Conservation (phyloP, 2,329 filamentous ascomycete species). For the Hymenoscyphus scutula region DNA sequence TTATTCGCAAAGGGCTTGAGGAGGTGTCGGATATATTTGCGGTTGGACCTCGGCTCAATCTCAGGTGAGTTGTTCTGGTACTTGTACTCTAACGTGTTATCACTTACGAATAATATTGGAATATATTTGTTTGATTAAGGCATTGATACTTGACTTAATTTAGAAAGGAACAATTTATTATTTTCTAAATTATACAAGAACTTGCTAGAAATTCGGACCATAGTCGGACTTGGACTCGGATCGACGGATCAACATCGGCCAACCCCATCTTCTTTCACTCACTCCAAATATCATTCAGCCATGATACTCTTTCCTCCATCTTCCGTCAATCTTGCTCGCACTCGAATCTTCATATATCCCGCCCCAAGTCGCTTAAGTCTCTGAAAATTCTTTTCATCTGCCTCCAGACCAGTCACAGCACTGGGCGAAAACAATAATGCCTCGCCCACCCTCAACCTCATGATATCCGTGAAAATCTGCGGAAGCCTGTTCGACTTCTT, state of each 20-base stretch:
- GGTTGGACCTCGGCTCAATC: no score
- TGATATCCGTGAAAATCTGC: constrained; percentile 45
- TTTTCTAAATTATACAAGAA: no score
- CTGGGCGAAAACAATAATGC: constrained; percentile 49
- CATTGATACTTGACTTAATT: no score
- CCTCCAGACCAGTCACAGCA: constrained; percentile 38
- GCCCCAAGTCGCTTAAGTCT: constrained; percentile 29
- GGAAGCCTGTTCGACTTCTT: constrained; percentile 23
- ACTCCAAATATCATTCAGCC: constrained; percentile 19
- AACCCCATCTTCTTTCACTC: background rate
- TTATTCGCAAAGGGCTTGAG: background rate
- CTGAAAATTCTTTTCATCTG: background rate
- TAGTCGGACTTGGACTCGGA: no score
- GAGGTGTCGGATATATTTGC: no score
- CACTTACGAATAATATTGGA: no score
- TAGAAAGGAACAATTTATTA: no score
- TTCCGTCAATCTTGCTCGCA: constrained; percentile 42
- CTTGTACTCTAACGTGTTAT: no score
- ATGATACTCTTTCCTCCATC: constrained; percentile 45
- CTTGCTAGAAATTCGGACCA: no score
- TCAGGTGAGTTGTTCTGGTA: no score
- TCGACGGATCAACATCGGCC: no score
- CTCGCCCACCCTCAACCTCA: constrained; percentile 47
- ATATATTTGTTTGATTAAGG: no score
- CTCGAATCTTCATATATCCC: constrained; percentile 39